Percentiles rank a stretch among this genome's conserved stretches.
Conservation (phyloP, 441 rosid genomes). For the Syzygium malaccense region DNA sequence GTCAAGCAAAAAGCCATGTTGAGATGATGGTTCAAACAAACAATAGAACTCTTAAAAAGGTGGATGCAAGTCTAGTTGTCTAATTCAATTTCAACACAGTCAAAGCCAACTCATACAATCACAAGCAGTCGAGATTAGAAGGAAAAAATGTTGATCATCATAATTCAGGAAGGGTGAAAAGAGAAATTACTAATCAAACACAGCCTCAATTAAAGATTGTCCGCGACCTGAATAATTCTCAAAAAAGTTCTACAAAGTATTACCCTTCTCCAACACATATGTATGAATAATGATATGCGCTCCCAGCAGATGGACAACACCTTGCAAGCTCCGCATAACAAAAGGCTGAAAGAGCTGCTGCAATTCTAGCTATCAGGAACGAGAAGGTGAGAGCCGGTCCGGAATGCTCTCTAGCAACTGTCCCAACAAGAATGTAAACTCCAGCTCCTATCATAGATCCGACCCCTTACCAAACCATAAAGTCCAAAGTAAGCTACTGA, state of each 20-base stretch:
- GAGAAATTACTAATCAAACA: neutral
- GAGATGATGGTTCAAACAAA: neutral
- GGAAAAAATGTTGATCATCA: neutral
- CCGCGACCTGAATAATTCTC: too few species aligned
- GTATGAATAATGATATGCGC: too few species aligned
- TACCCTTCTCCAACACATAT: too few species aligned
- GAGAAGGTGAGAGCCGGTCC: conserved; percentile 90
- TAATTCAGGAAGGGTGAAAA: neutral
- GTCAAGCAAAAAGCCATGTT: conserved; percentile 5
- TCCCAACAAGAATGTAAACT: conserved; percentile 94
- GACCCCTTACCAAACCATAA: conserved; percentile 47
- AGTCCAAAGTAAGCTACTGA: neutral
- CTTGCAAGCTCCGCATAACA: too few species aligned
- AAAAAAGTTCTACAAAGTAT: too few species aligned
- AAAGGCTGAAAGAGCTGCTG: conserved; percentile 63
- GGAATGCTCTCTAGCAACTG: conserved; percentile 96
- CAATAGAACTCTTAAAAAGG: neutral
- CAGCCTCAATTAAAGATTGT: neutral
- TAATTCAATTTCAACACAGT: neutral
- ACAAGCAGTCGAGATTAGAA: neutral
- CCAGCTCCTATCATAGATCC: conserved; percentile 99
- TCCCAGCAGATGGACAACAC: too few species aligned
- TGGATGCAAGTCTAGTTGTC: neutral
- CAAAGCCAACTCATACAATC: neutral
- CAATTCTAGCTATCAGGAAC: conserved; percentile 87